These are phyloP conservation scores for Nigrospora sphaerica DNA, from an alignment of 2,329 filamentous ascomycete species.

Conservation along the genomic window DNA sequence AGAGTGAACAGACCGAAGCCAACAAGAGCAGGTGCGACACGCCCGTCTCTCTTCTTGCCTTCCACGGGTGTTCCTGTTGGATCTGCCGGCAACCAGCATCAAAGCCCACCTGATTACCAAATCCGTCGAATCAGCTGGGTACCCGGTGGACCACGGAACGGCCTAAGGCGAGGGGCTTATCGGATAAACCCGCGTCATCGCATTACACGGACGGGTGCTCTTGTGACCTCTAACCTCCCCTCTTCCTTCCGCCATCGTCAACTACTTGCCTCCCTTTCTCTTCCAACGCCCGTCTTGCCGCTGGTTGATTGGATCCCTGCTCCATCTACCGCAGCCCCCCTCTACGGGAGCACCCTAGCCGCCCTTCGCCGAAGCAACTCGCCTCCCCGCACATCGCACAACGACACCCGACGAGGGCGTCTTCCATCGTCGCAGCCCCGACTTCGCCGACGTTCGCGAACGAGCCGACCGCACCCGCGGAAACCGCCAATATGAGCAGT, in stretches of 20 bases:
- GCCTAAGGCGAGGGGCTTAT: neutral
- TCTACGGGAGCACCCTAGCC: no score
- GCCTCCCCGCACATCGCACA: no score
- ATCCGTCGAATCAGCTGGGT: no score
- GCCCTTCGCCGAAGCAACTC: no score
- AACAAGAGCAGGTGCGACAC: no score
- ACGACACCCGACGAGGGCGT: no score
- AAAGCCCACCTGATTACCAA: no score
- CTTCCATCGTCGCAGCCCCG: neutral
- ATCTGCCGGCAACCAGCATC: no score
- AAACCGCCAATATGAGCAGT: slow-evolving; percentile 19
- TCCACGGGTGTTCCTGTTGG: no score
- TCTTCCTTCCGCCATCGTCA: neutral
- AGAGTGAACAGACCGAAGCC: no score
- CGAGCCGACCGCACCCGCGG: neutral
- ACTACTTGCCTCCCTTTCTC: neutral
- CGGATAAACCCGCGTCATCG: neutral
- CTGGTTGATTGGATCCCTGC: neutral
- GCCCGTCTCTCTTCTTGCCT: no score
- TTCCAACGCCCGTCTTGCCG: neutral
- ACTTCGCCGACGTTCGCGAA: neutral
- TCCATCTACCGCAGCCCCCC: neutral
- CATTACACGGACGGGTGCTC: neutral
- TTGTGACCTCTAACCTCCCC: neutral
- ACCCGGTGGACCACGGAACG: no score